A percentile compares a stretch with the other conserved stretches of the same genome.
Conservation (phyloP, 2,329 filamentous ascomycete genomes). For the Diaporthe eres region DNA sequence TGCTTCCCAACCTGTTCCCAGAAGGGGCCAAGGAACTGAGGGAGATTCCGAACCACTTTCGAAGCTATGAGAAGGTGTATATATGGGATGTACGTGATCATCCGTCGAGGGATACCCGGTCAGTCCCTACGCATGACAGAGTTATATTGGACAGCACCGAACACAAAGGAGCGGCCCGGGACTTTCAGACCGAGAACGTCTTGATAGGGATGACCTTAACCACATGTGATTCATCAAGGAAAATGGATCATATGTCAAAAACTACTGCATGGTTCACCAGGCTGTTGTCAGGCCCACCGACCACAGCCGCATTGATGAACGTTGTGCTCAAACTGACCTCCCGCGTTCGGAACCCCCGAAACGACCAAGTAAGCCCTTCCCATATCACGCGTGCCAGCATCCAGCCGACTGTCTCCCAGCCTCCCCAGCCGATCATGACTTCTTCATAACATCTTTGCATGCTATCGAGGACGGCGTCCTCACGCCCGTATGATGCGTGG, state of each 20-base stretch:
- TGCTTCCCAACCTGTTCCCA: no score
- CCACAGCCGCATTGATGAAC: constrained; percentile 2
- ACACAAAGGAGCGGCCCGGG: no score
- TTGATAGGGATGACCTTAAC: neutral
- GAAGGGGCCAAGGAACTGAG: no score
- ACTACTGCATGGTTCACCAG: neutral
- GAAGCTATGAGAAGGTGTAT: no score
- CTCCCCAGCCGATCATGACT: neutral
- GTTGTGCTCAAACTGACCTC: neutral
- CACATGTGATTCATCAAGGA: no score
- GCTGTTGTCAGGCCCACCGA: neutral
- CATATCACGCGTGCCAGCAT: neutral
- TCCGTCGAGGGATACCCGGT: no score
- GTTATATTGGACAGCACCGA: no score
- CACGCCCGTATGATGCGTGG: constrained; percentile 44
- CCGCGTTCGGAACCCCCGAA: neutral
- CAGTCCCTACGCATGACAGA: no score
- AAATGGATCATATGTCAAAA: neutral
- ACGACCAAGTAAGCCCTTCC: neutral
- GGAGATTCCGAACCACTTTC: no score
- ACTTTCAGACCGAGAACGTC: no score
- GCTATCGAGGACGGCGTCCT: constrained; percentile 25
- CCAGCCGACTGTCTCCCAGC: neutral
- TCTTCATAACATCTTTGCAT: constrained; percentile 1
- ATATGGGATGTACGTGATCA: no score